Percentiles rank a stretch among this genome's conserved stretches.
phyloP scores from a whole-genome alignment of 1,284 basidiomycete genomes.

The Apiotrichum gamsii region DNA sequence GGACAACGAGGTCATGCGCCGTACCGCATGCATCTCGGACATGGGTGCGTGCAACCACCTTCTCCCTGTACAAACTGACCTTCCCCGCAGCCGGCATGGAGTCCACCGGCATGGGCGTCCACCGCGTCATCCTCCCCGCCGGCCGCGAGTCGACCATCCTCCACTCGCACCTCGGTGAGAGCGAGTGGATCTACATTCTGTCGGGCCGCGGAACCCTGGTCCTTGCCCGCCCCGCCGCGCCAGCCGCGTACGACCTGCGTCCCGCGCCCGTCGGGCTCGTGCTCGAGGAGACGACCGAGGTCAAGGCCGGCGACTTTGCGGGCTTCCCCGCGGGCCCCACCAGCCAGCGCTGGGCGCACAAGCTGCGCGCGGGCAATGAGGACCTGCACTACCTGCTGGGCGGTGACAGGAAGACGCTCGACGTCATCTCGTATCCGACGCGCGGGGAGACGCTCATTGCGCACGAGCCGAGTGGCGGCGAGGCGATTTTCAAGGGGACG shows the following conservation, averaged over 20 bases:
- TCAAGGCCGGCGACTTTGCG: conserved; percentile 15
- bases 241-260: conserved; percentile 10
- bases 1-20: conserved; percentile 14
- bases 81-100: conserved; percentile 16
- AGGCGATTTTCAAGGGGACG: too few species aligned
- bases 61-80: too few species aligned
- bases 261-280: conserved; percentile 2
- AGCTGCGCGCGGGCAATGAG: conserved; percentile 4
- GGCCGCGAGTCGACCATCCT: conserved; percentile 23
- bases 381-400: conserved; percentile 13
- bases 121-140: conserved; percentile 20
- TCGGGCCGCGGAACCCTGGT: conserved; percentile 15
- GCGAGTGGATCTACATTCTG: conserved; percentile 30
- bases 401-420: conserved; percentile 11
- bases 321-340: conserved; percentile 17
- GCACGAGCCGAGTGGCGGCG: conserved; percentile 8
- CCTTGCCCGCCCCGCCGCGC: conserved; percentile 5
- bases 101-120: conserved; percentile 18
- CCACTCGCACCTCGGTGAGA: conserved; percentile 24
- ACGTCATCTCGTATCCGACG: conserved; percentile 15
- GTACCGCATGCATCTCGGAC: conserved; percentile 19
- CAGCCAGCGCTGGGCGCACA: conserved; percentile 14
- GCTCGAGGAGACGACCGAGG: conserved; percentile 4
- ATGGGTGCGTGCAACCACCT: conserved; percentile 18
- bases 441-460: conserved; percentile 13